Conservation (phyloP, 2,329 filamentous ascomycete genomes). For the Claviceps sp. region DNA sequence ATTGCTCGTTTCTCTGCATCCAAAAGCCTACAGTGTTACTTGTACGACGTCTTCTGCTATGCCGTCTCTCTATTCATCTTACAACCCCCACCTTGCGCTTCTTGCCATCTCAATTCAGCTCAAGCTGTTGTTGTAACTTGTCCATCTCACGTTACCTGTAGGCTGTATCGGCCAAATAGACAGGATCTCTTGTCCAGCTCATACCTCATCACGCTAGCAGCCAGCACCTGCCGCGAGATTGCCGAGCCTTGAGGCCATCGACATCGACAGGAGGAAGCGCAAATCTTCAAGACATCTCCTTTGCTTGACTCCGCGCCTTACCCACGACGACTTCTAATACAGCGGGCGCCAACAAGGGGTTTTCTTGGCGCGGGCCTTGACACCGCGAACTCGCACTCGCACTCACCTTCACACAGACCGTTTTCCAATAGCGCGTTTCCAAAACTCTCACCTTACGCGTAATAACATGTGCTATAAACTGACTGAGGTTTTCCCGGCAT, state of each 20-base stretch:
- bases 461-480: conserved; percentile 72
- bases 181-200: neutral
- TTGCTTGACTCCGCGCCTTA: neutral
- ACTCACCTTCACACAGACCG: neutral
- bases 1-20: conserved; percentile 13
- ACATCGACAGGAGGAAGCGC: neutral
- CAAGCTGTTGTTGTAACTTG: neutral
- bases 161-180: neutral
- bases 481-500: conserved; percentile 74
- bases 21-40: conserved; percentile 7
- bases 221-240: too few species aligned
- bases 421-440: neutral
- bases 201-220: neutral
- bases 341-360: neutral
- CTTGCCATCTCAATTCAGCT: neutral
- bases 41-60: conserved; percentile 6
- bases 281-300: neutral
- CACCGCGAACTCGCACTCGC: neutral
- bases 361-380: neutral
- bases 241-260: too few species aligned
- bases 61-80: conserved; percentile 5
- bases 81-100: neutral
- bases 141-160: neutral
- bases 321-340: neutral
- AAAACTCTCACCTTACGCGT: conserved; percentile 2